Conservation (phyloP, 768 basidiomycete genomes). For the Lentinula sp. region DNA sequence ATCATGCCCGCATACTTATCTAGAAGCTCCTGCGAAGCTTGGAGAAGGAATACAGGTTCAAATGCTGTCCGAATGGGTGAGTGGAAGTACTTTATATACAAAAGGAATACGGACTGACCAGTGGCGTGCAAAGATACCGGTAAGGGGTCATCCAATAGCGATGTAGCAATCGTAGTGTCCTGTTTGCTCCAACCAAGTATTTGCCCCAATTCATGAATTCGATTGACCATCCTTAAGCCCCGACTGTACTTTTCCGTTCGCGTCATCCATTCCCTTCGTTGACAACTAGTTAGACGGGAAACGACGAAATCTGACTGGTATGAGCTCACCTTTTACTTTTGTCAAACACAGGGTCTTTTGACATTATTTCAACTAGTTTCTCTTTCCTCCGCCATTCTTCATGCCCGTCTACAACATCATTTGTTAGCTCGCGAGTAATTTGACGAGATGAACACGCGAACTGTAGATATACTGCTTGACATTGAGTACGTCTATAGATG, state of each 20-base stretch:
- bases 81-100: too few relatives aligned
- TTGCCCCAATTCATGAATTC: slow-evolving; percentile 54
- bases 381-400: slow-evolving; percentile 43
- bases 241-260: slow-evolving; percentile 53
- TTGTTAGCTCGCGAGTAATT: not conserved
- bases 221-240: slow-evolving; percentile 46
- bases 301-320: not conserved
- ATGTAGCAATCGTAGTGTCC: slow-evolving; percentile 40
- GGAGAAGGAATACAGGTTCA: slow-evolving; percentile 58
- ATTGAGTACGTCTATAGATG: not conserved
- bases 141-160: slow-evolving; percentile 43
- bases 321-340: slow-evolving; percentile 43
- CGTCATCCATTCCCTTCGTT: slow-evolving; percentile 24
- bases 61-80: slow-evolving; percentile 36
- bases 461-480: slow-evolving; percentile 47
- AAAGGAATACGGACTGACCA: slow-evolving; percentile 9
- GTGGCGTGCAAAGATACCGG: slow-evolving; percentile 38
- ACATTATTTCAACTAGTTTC: slow-evolving; percentile 37
- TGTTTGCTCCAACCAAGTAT: slow-evolving; percentile 44
- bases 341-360: slow-evolving; percentile 53
- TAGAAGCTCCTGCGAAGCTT: slow-evolving; percentile 50
- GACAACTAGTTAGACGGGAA: not conserved
- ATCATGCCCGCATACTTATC: slow-evolving; percentile 46
- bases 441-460: slow-evolving; percentile 18
- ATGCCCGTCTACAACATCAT: slow-evolving; percentile 33